Base-by-base conservation (phyloP, 1,139 yeast species). In the Debaryomyces robertsiae region DNA sequence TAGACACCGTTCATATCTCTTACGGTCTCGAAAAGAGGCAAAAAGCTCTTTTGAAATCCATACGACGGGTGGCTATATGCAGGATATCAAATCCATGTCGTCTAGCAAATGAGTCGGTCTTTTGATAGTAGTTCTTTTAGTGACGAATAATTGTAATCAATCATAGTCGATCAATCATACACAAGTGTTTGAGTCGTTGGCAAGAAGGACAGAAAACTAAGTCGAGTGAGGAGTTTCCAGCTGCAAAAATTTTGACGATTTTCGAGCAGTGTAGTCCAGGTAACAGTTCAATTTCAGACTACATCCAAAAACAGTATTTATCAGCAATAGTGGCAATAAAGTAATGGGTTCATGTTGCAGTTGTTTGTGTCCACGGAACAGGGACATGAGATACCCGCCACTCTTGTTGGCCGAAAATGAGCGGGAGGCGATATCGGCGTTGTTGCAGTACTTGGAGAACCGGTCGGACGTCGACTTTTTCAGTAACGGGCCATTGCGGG, bases 361-460 rank as follows among this genome's bases (percentile, higher is more conserved):
- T 67, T 81, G 86, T 61, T 61, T 70, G 41, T 52, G 61, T n/a
- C 54, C 67, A 9, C 64, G 71, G 16, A 53, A 55, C 38, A 60
- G 63, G 36, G 75, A 69, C 46, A 72, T 75, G 27, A 66, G 66
- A 45, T 84, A 84, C 57, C 88, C 94, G 36, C 94, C 95, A 38
- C 64, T 73, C 23, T 77, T 93, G 39, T 74, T 93, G 46, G 97
- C 96, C n/a, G 98, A 93, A 57, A 90, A 91, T 58, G 99, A 93
- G 65, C 77, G 98, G 46, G 97, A 89, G 56, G 98, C 98, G 30
- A 95, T 93, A 38, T 83, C 96, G 4, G 88, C 94, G 4, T 74
- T 93, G 43, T 73, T 93, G 46, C 93, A 90, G 52, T 93, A 86
- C 62, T 75, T 93, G 50, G 98, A 93, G 59, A 91, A 91, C 42